Base-by-base conservation (phyloP, 352 stramenopile species). In the Pythium sp. region DNA sequence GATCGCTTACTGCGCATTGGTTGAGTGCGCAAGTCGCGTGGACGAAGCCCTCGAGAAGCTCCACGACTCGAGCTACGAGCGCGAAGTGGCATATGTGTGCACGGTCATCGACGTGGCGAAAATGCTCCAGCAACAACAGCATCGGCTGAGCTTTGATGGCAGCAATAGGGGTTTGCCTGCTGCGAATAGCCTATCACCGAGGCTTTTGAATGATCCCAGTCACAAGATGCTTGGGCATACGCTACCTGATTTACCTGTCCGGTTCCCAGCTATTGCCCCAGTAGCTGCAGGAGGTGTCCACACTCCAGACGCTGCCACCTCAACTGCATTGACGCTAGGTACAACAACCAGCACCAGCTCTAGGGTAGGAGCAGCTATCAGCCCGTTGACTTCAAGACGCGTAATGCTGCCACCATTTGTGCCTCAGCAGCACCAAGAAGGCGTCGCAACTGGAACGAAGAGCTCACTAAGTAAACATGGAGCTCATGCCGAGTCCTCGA, bases 71-170 rank as follows among this genome's bases (percentile, higher is more conserved):
- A 77, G 63, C 12, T 90, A 90, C 47, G 74, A 90, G 30, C 74
- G 79, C 6, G 84, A 93, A 36, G 69, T 93, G 15, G 74, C 77
- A 11, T 87, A 87, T 53, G 67, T 93, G 22, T 85, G 78, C 59
- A 73, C 72, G 5, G 69, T 84, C 24, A 71, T 90, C 20, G 80
- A 90, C 20, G 69, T 93, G 18, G n/a, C 62, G 0, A 74, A 60
- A 43, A 67, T 76, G 5, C 20, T 85, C 15, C 53, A 76, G 30
- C 58, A 63, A 3, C 46, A 54, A 2, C 46, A 54, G 46, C 46
- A 26, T 54, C 46, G 46, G 5, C 67, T 67, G 56, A 26, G n/a
- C 18, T 80, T 82, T 26, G 43, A 49, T 22, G 65, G 55, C 1
- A 22, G 36, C 0, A 14, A 28, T 30, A 18, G 7, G 22, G 18